phyloP scores from a whole-genome alignment of 2,329 filamentous ascomycete species.

The Aphanocladium album region DNA sequence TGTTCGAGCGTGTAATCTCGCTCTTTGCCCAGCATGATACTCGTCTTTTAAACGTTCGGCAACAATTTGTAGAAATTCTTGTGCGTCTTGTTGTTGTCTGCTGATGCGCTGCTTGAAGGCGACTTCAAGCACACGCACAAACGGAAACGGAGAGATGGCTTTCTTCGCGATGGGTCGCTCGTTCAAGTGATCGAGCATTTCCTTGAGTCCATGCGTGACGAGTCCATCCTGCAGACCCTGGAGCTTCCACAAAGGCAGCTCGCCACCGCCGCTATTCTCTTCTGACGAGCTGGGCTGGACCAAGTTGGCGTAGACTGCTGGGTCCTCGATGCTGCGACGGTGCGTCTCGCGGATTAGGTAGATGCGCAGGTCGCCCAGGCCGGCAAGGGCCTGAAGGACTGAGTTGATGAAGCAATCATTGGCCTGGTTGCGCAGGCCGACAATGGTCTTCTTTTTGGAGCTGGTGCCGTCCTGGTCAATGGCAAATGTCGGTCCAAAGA shows the following conservation, averaged over 20 bases:
- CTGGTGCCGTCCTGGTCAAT: slow-evolving; percentile 73
- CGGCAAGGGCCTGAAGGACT: slow-evolving; percentile 86
- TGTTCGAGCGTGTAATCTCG: slow-evolving; percentile 52
- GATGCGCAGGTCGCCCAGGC: slow-evolving; percentile 78
- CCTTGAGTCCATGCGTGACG: slow-evolving; percentile 83
- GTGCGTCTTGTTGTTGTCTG: slow-evolving; percentile 92
- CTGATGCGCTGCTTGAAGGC: slow-evolving; percentile 90
- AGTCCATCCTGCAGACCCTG: slow-evolving; percentile 71
- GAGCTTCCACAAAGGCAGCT: slow-evolving; percentile 54
- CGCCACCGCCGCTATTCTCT: slow-evolving; percentile 26
- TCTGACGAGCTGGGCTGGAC: slow-evolving; percentile 37
- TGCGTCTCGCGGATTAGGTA: slow-evolving; percentile 93
- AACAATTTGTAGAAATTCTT: slow-evolving; percentile 93
- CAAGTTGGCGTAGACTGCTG: slow-evolving; percentile 65
- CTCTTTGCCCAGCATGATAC: slow-evolving; percentile 78
- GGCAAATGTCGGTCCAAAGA: slow-evolving; percentile 95
- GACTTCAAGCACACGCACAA: slow-evolving; percentile 75
- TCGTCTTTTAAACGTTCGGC: slow-evolving; percentile 90
- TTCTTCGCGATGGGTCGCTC: slow-evolving; percentile 92
- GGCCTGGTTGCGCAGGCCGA: slow-evolving; percentile 83
- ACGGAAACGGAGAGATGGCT: slow-evolving; percentile 81
- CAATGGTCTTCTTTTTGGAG: slow-evolving; percentile 75
- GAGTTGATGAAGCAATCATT: slow-evolving; percentile 99
- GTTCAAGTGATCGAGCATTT: slow-evolving; percentile 87
- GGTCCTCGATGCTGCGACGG: slow-evolving; percentile 72